Evolutionary conservation across 331 rosid genomes (phyloP).

Genomic region (Stylosanthes scabra): DNA sequence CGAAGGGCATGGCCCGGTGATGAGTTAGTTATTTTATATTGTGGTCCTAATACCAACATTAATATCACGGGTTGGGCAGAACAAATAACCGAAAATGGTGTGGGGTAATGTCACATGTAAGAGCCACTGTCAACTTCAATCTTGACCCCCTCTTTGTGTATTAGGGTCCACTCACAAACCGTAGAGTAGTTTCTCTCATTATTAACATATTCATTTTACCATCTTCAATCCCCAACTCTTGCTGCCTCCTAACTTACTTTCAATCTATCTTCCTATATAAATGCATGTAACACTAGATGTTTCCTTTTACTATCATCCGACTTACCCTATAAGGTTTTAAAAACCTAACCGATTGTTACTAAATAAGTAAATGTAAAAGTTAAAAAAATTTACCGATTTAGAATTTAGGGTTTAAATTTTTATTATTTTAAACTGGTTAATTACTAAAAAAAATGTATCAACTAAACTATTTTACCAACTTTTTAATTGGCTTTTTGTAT

Average conservation of each 20-base stretch:
- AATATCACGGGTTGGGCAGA: slow-evolving; percentile 60
- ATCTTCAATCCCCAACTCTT: slow-evolving; percentile 27
- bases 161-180: slow-evolving; percentile 38
- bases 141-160: slow-evolving; percentile 42
- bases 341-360: no score
- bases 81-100: slow-evolving; percentile 50
- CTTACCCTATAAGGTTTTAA: no score
- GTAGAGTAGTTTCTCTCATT: slow-evolving; percentile 38
- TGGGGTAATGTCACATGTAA: slow-evolving; percentile 58
- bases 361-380: no score
- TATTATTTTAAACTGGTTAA: no score
- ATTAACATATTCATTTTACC: slow-evolving; percentile 30
- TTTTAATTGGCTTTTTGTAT: no score
- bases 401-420: no score
- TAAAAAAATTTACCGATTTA: no score
- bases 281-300: neutral
- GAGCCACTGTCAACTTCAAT: slow-evolving; percentile 47
- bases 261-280: slow-evolving; percentile 1
- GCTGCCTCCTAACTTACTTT: slow-evolving; percentile 34
- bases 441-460: no score
- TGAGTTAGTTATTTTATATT: slow-evolving; percentile 46
- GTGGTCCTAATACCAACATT: slow-evolving; percentile 55
- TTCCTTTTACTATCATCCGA: no score
- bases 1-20: slow-evolving; percentile 38
- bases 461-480: no score